A percentile compares a stretch with the other conserved stretches of the same genome.
These are phyloP conservation scores for Barnettozyma siamensis DNA, from an alignment of 805 yeast genomes.

Conservation along the genomic window DNA sequence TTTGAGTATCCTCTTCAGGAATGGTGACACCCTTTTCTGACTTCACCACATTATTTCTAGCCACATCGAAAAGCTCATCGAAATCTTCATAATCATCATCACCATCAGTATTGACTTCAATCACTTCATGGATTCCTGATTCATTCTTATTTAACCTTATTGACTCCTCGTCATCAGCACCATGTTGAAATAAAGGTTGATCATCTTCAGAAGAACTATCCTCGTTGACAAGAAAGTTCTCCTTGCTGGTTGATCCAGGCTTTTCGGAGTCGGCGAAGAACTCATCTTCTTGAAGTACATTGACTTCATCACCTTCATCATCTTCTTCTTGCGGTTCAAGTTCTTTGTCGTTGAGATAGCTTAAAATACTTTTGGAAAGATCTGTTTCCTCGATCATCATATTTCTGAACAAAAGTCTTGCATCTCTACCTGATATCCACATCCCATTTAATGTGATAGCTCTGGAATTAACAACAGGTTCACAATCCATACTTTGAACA, in stretches of 20 bases:
- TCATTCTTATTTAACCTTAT: neutral
- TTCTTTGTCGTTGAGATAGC: conserved; percentile 7
- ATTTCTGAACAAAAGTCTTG: conserved; percentile 12
- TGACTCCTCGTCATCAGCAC: neutral
- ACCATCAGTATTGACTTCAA: neutral
- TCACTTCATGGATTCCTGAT: conserved; percentile 1
- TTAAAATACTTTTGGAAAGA: conserved; percentile 1
- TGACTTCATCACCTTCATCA: conserved; percentile 6
- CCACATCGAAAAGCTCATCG: neutral
- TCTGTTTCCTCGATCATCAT: conserved; percentile 4
- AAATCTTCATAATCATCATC: too few relatives aligned
- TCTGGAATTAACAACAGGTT: conserved; percentile 13
- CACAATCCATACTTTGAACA: conserved; percentile 15
- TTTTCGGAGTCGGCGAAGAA: conserved; percentile 1
- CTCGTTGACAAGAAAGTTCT: conserved; percentile 10
- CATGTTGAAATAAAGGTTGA: neutral
- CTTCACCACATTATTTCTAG: neutral
- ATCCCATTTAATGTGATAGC: conserved; percentile 18
- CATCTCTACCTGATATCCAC: conserved; percentile 24
- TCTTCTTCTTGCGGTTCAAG: conserved; percentile 2
- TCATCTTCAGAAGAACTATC: conserved; percentile 12
- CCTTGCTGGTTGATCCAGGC: neutral
- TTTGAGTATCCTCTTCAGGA: neutral
- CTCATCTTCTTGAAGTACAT: conserved; percentile 8
- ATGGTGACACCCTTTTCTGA: neutral